These are phyloP conservation scores for Rhizopogon vesiculosus DNA, from an alignment of 768 basidiomycete genomes.

Conservation along the genomic window DNA sequence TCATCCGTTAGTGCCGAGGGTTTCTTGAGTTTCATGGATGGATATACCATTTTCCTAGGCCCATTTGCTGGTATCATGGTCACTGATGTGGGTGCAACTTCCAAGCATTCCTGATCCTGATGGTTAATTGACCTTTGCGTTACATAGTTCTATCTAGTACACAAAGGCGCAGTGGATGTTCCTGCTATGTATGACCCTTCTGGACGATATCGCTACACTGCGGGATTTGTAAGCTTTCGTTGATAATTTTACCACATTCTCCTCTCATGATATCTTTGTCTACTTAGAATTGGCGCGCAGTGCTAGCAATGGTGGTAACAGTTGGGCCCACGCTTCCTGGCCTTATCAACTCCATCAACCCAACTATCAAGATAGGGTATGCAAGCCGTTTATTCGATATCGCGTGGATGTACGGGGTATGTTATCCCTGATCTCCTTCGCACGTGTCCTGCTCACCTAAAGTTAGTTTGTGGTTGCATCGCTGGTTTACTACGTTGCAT, in stretches of 20 bases:
- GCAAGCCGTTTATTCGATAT: slow-evolving; percentile 58
- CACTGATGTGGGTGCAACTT: slow-evolving; percentile 39
- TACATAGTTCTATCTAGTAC: slow-evolving; percentile 71
- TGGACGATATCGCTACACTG: slow-evolving; percentile 74
- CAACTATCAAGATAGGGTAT: slow-evolving; percentile 56
- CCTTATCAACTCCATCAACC: slow-evolving; percentile 69
- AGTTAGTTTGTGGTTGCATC: slow-evolving; percentile 21
- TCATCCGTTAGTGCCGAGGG: slow-evolving; percentile 42
- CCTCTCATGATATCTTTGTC: not conserved
- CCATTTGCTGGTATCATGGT: slow-evolving; percentile 80
- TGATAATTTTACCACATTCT: not conserved
- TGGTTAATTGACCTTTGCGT: slow-evolving; percentile 1
- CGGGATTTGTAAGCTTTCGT: slow-evolving; percentile 57
- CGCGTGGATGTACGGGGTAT: slow-evolving; percentile 72
- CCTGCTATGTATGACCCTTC: slow-evolving; percentile 80
- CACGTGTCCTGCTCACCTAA: slow-evolving; percentile 5
- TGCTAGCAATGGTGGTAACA: slow-evolving; percentile 61
- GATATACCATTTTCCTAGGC: slow-evolving; percentile 83
- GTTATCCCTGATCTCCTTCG: slow-evolving; percentile 16
- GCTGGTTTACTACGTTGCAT: slow-evolving; percentile 21
- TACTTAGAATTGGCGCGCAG: slow-evolving; percentile 76
- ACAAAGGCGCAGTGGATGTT: slow-evolving; percentile 68
- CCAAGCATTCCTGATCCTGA: not conserved
- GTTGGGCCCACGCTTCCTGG: slow-evolving; percentile 76
- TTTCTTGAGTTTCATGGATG: slow-evolving; percentile 77